Conservation (phyloP, 2,329 filamentous ascomycete genomes). For the Pseudopyricularia javanii region DNA sequence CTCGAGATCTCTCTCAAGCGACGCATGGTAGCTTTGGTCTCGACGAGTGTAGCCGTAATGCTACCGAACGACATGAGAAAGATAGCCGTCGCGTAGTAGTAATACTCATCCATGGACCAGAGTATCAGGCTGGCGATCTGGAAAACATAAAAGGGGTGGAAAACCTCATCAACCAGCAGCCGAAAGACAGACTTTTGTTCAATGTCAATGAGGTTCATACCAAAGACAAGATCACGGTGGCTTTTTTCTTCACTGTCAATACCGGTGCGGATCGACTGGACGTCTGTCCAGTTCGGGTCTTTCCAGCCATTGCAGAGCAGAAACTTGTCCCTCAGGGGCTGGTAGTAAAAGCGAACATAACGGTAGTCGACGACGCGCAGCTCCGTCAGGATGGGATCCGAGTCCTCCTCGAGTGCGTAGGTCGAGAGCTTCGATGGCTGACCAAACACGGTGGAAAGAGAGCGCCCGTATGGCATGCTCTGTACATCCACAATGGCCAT, state of each 20-base stretch:
- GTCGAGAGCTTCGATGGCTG: constrained; percentile 46
- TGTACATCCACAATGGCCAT: constrained; percentile 65
- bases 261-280: constrained; percentile 61
- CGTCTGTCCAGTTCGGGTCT: constrained; percentile 76
- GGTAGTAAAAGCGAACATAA: constrained; percentile 86
- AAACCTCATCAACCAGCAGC: constrained; percentile 82
- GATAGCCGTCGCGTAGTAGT: constrained; percentile 93
- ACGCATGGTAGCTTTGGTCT: constrained; percentile 87
- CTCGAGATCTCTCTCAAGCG: constrained; percentile 81
- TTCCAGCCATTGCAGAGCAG: constrained; percentile 83
- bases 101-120: constrained; percentile 94
- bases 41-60: constrained; percentile 77
- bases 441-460: constrained; percentile 55
- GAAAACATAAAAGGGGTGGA: constrained; percentile 97
- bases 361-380: constrained; percentile 80
- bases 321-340: constrained; percentile 82
- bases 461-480: constrained; percentile 37
- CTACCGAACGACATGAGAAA: constrained; percentile 90
- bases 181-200: constrained; percentile 76
- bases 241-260: constrained; percentile 83
- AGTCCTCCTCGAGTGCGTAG: constrained; percentile 49
- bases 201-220: constrained; percentile 82
- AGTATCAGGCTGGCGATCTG: constrained; percentile 88
- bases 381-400: constrained; percentile 64
- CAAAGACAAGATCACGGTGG: constrained; percentile 75